Evolutionary conservation across 2,329 filamentous ascomycete species (phyloP).

Genomic region (Diplodia scrobiculata): DNA sequence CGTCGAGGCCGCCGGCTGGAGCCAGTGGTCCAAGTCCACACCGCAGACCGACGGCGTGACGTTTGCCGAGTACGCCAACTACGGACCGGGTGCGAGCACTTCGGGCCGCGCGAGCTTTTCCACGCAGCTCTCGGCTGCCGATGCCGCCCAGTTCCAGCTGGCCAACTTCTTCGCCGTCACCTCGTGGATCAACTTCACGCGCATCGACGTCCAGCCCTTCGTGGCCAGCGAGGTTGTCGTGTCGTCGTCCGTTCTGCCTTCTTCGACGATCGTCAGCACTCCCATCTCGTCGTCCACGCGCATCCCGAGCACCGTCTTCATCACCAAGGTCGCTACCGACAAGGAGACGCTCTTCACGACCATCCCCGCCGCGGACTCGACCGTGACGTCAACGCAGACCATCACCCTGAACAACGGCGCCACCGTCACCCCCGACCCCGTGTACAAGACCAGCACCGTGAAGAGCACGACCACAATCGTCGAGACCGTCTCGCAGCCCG

Average conservation of each 20-base stretch:
- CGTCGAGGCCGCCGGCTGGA: constrained; percentile 62
- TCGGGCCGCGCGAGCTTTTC: constrained; percentile 43
- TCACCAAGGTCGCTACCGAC: constrained; percentile 32
- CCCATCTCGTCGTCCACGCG: constrained; percentile 34
- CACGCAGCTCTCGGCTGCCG: constrained; percentile 20
- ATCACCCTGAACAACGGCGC: constrained; percentile 36
- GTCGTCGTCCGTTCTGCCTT: constrained; percentile 35
- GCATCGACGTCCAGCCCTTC: constrained; percentile 46
- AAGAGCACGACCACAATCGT: constrained; percentile 31
- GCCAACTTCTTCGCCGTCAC: constrained; percentile 47
- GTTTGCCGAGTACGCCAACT: constrained; percentile 57
- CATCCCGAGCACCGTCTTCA: constrained; percentile 34
- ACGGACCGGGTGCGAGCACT: constrained; percentile 55
- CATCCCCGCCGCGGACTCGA: constrained; percentile 36
- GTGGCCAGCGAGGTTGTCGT: constrained; percentile 38
- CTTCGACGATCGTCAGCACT: constrained; percentile 32
- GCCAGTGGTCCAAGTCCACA: constrained; percentile 43
- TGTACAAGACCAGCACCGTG: constrained; percentile 32
- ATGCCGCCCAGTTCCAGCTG: constrained; percentile 47
- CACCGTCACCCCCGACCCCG: constrained; percentile 33
- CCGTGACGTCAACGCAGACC: constrained; percentile 35
- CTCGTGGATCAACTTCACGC: constrained; percentile 49
- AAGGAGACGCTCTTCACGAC: constrained; percentile 38
- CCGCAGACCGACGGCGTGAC: constrained; percentile 29
- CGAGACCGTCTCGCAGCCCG: constrained; percentile 33